Percentiles rank a stretch among this genome's conserved stretches.
phyloP scores from a whole-genome alignment of 176 grass and related monocot species.

The Thinopyrum elongatum region DNA sequence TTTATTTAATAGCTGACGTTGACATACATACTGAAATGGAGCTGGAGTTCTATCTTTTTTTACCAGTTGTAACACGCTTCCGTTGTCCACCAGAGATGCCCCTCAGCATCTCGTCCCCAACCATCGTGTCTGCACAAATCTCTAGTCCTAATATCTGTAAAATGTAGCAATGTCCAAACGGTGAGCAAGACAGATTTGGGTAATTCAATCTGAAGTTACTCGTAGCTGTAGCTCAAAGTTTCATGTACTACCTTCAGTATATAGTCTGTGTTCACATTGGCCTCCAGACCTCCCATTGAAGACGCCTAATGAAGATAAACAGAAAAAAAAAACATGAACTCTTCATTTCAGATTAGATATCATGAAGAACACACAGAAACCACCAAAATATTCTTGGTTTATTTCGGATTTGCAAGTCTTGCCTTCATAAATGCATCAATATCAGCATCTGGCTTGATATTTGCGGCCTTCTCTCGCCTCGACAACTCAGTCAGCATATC shows the following conservation, averaged over 20 bases:
- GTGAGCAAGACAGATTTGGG: background rate
- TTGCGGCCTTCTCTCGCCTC: conserved; percentile 85
- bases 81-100: conserved; percentile 88
- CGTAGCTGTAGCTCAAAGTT: background rate
- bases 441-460: conserved; percentile 93
- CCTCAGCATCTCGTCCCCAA: conserved; percentile 85
- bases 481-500: conserved; percentile 81
- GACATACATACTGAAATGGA: background rate
- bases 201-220: background rate
- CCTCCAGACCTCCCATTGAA: conserved; percentile 56
- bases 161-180: background rate
- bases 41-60: background rate
- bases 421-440: conserved; percentile 98
- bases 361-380: background rate
- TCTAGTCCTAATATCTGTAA: conserved; percentile 84
- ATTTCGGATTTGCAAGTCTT: background rate
- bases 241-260: conserved; percentile 79
- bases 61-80: conserved; percentile 95
- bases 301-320: conserved; percentile 48
- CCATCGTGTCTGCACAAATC: conserved; percentile 85
- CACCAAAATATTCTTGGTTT: background rate
- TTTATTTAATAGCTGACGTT: background rate
- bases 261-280: conserved; percentile 77
- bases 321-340: background rate
- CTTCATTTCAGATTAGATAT: background rate